Base-by-base conservation (phyloP, 345 rosid species). In the Raphanus raphanistrum region DNA sequence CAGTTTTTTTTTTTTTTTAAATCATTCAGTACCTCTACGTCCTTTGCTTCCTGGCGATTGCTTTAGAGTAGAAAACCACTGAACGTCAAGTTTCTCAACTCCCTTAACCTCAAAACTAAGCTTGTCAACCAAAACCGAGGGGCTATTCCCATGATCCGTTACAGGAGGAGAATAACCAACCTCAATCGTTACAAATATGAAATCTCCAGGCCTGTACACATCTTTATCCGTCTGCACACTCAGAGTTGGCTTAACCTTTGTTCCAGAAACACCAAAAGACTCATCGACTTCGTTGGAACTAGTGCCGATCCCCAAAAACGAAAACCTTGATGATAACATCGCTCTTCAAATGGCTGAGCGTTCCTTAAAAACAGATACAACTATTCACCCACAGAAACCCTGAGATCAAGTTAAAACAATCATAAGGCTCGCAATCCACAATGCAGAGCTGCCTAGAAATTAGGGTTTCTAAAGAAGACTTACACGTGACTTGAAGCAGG, bases 151-250 rank as follows among this genome's bases (percentile, higher is more conserved):
- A 48, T 58, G 62, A 63, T 69, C 82, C 62, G 76, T 71, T 10
- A 28, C 50, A 50, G 63, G 60, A 67, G 88, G 60, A 67, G 88
- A 83, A 43, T 85, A 83, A 62, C 76, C 82, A 70, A 92, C 85
- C 83, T 92, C 97, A 29, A 92, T 72, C 10, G 93, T 91, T 48
- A 89, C 82, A 77, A 79, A 81, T 33, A 95, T 43, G 45, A 87
- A 82, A 74, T 92, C 99, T 29, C 96, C 98, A 62, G 99, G 96
- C 78, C 97, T 88, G 63, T 95, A 95, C 10, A 90, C 93, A 74
- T 92, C 90, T 80, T 80, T 86, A 78, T 92, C 98, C 1, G 90
- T 84, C 58, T 84, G 86, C 58, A 92, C 72, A 54, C 78, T 88
- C 5, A 95, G 70, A 15, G 78, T 76, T 16, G 97, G 97, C 64